Conservation (phyloP, 345 rosid species). For the Brassica incana region DNA sequence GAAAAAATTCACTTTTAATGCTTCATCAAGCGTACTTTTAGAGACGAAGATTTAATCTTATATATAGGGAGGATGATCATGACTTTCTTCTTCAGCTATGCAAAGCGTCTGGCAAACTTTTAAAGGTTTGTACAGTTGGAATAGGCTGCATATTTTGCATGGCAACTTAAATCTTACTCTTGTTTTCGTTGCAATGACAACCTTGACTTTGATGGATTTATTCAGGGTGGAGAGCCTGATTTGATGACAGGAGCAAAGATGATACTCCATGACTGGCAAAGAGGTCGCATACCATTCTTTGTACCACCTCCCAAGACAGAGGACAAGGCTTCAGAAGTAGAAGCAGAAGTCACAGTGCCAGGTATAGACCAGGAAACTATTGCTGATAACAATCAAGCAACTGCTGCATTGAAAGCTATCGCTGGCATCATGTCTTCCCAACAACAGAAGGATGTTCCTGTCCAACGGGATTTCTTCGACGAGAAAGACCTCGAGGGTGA, state of each 20-base stretch:
- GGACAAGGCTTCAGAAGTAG: slow-evolving; percentile 35
- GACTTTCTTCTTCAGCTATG: slow-evolving; percentile 86
- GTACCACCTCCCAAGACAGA: slow-evolving; percentile 73
- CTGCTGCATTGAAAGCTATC: slow-evolving; percentile 76
- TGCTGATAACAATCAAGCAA: slow-evolving; percentile 50
- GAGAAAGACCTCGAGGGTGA: slow-evolving; percentile 57
- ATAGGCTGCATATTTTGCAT: neutral
- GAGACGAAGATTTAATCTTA: neutral
- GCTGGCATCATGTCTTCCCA: slow-evolving; percentile 74
- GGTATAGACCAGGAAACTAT: slow-evolving; percentile 50
- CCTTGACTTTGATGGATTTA: neutral
- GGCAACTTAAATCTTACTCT: neutral
- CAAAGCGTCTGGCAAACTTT: slow-evolving; percentile 72
- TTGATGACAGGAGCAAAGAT: slow-evolving; percentile 81
- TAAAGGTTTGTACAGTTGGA: slow-evolving; percentile 54
- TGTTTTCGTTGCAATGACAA: neutral
- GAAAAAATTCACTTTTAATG: neutral
- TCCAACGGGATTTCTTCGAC: slow-evolving; percentile 68
- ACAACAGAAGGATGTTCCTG: slow-evolving; percentile 71
- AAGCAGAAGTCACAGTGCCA: slow-evolving; percentile 42
- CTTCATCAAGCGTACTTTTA: neutral
- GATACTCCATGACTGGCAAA: slow-evolving; percentile 98
- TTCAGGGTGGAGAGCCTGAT: slow-evolving; percentile 94
- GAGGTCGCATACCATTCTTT: slow-evolving; percentile 88
- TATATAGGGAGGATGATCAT: slow-evolving; percentile 73